Evolutionary conservation across 2,329 filamentous ascomycete species (phyloP).

Genomic region (Coleophoma cylindrospora): DNA sequence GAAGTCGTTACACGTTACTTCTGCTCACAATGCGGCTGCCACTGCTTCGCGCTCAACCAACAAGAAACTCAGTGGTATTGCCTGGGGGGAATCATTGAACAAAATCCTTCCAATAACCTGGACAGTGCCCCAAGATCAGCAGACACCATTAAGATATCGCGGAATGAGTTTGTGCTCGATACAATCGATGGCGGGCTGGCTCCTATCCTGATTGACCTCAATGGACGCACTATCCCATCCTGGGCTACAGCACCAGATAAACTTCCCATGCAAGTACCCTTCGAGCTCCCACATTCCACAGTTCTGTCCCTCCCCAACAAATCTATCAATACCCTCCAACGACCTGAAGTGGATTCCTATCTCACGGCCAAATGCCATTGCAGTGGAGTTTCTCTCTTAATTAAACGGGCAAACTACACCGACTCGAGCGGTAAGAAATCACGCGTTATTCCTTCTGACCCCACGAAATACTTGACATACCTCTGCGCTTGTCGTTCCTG

Average conservation of each 20-base stretch:
- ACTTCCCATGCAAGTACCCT: background rate
- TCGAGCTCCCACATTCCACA: constrained; percentile 2
- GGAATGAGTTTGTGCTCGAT: constrained; percentile 5
- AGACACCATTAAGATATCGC: constrained; percentile 3
- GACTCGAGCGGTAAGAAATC: background rate
- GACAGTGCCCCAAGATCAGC: background rate
- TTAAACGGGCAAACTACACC: constrained; percentile 3
- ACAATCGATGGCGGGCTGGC: constrained; percentile 5
- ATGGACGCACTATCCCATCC: constrained; percentile 4
- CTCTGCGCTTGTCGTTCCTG: constrained; percentile 8
- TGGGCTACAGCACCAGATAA: background rate
- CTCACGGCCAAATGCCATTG: constrained; percentile 8
- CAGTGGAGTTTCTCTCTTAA: constrained; percentile 5
- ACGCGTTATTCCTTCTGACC: constrained; percentile 3
- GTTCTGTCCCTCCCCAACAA: background rate
- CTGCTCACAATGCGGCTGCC: background rate
- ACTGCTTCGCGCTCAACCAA: constrained; percentile 3
- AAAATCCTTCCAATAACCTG: background rate
- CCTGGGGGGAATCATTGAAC: constrained; percentile 4
- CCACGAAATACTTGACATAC: constrained; percentile 5
- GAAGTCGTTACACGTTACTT: background rate
- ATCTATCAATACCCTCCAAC: background rate
- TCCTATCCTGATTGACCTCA: constrained; percentile 4
- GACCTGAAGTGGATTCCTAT: background rate
- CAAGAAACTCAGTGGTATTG: constrained; percentile 3